Conservation (phyloP, 306 rosid species). For the Astragalus membranaceus region DNA sequence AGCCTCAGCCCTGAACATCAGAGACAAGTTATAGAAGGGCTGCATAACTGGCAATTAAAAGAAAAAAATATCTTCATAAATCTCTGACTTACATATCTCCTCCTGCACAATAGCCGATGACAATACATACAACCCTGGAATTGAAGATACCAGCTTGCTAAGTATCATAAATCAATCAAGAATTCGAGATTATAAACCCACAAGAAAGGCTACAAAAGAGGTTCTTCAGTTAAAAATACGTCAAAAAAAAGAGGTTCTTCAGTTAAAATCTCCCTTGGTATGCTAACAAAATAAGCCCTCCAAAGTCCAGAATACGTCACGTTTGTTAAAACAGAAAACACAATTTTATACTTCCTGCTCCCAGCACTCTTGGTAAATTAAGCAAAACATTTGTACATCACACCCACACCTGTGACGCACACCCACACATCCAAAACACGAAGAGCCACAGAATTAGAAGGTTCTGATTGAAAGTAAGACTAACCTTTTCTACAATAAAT, state of each 20-base stretch:
- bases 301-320: background rate
- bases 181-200: constrained; percentile 5
- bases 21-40: background rate
- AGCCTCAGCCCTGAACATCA: constrained; percentile 69
- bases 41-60: constrained; percentile 13
- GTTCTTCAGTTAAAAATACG: too few relatives aligned
- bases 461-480: background rate
- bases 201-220: background rate
- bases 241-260: too few relatives aligned
- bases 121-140: constrained; percentile 94
- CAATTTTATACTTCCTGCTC: background rate
- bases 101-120: constrained; percentile 89
- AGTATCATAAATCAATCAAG: constrained; percentile 18
- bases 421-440: background rate
- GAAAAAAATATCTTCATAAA: background rate
- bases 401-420: background rate
- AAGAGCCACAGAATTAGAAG: constrained; percentile 6
- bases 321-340: background rate
- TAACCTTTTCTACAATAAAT: constrained; percentile 92
- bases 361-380: background rate
- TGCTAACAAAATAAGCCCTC: background rate
- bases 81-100: constrained; percentile 89
- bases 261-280: background rate
- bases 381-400: background rate
- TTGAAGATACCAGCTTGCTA: constrained; percentile 19